Evolutionary conservation across 371 early-diverging fungal genomes (phyloP).

Genomic region (Syncephalastrum racemosum): DNA sequence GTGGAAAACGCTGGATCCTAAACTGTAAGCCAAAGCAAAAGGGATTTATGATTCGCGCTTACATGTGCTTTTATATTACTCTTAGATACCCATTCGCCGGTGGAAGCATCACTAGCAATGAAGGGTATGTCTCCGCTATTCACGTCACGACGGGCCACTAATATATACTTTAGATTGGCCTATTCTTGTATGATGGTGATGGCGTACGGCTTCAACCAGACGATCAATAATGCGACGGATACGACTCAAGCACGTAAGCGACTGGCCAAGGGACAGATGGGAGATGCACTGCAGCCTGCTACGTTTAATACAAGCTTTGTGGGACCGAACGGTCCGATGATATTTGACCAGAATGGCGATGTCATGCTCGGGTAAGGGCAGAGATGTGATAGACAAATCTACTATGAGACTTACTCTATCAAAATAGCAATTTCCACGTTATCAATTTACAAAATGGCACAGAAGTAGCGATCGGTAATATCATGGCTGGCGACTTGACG

Average conservation of each 20-base stretch:
- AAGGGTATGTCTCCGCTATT: constrained; percentile 21
- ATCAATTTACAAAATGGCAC: constrained; percentile 53
- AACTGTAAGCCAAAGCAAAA: constrained; percentile 29
- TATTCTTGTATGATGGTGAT: constrained; percentile 59
- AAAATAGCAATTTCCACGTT: constrained; percentile 45
- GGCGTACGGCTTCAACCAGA: constrained; percentile 48
- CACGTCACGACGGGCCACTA: neutral
- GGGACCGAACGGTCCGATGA: constrained; percentile 58
- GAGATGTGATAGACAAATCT: neutral
- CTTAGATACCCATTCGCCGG: constrained; percentile 39
- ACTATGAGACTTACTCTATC: constrained; percentile 1
- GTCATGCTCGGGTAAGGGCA: constrained; percentile 35
- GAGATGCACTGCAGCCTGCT: constrained; percentile 28
- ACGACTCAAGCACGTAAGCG: constrained; percentile 16
- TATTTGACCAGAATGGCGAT: constrained; percentile 59
- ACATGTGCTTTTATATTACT: neutral
- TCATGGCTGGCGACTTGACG: constrained; percentile 48
- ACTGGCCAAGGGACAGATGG: constrained; percentile 31
- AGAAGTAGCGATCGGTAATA: constrained; percentile 44
- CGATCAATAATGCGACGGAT: constrained; percentile 32
- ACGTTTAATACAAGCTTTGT: constrained; percentile 52
- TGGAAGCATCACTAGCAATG: constrained; percentile 27
- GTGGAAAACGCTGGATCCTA: constrained; percentile 45
- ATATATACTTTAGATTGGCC: constrained; percentile 23
- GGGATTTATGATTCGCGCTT: neutral